Base-by-base conservation (phyloP, 2,329 filamentous ascomycete genomes). In the Aspergillus sp. region DNA sequence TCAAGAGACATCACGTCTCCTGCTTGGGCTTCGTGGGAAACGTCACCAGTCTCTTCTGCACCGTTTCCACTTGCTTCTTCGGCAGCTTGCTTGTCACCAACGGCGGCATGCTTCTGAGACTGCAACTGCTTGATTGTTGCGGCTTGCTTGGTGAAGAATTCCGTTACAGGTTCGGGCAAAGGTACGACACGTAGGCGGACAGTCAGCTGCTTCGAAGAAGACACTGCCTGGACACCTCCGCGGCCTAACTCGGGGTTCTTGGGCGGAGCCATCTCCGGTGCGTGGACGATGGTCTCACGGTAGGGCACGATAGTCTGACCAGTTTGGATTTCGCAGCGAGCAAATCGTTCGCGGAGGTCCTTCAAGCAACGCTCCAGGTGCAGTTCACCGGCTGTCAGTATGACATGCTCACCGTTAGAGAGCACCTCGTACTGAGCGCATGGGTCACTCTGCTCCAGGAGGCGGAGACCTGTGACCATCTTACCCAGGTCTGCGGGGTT, bases 341-440 rank as follows among this genome's bases (percentile, higher is more conserved):
- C 91, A 63, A 95, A 98, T 4, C 93, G 79, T 64, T 98, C 93
- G 52, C 89, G 81, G 22, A 98, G 75, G 72, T 98, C 93, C 46
- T 93, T 95, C 50, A 98, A 69, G 64, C 93, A 98, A 48, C 93
- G 79, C 69, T 98, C 93, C 3, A 98, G 76, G 71, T 98, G 93
- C 56, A 98, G 66, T 68, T 98, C 93, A 46, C 93, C 93, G 5
- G 93, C 93, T 0, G 93, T 97, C 33, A 95, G 70, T 19, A 98
- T 82, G 38, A 98, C 93, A 67, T 98, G 93, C 70, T 98, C 93
- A 48, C 93, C 93, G 57, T 85, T 96, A 48, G 85, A 80, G 45
- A 97, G 85, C 44, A 95, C 88, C 65, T 97, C 90, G 59, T 98
- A 98, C 65, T 95, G 85, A 12, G 91, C 93, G 60, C 93, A 97